Conservation (phyloP, 164 flowering plant species). For the Brasenia schreberi region DNA sequence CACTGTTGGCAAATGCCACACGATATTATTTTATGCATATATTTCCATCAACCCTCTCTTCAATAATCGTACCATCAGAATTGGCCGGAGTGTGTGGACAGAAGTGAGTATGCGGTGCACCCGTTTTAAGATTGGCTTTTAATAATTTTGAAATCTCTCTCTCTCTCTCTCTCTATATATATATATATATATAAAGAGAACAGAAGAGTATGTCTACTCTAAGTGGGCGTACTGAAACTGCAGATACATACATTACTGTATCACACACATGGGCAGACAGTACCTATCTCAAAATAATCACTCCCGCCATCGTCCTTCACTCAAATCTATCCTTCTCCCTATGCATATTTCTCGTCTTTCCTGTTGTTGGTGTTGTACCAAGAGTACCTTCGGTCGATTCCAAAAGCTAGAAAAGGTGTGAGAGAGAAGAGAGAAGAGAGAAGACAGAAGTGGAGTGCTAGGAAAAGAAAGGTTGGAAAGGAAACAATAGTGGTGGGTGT, state of each 20-base stretch:
- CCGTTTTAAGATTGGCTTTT: not conserved
- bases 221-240: no score
- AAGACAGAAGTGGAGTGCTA: not conserved
- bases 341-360: not conserved
- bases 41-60: slow-evolving; percentile 1
- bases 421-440: not conserved
- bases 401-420: no score
- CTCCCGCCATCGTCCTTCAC: not conserved
- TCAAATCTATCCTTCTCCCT: not conserved
- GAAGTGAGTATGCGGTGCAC: not conserved
- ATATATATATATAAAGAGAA: no score
- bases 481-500: not conserved
- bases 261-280: not conserved
- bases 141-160: not conserved
- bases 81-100: slow-evolving; percentile 2
- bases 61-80: slow-evolving; percentile 2
- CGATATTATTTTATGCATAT: not conserved
- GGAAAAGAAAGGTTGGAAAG: not conserved
- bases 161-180: not conserved
- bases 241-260: not conserved
- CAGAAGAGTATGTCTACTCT: no score
- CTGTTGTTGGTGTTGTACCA: no score
- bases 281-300: not conserved
- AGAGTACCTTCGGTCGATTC: no score
- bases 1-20: slow-evolving; percentile 1